These are phyloP conservation scores for Stephania yunnanensis DNA, from an alignment of 164 flowering plant genomes.

Conservation along the genomic window DNA sequence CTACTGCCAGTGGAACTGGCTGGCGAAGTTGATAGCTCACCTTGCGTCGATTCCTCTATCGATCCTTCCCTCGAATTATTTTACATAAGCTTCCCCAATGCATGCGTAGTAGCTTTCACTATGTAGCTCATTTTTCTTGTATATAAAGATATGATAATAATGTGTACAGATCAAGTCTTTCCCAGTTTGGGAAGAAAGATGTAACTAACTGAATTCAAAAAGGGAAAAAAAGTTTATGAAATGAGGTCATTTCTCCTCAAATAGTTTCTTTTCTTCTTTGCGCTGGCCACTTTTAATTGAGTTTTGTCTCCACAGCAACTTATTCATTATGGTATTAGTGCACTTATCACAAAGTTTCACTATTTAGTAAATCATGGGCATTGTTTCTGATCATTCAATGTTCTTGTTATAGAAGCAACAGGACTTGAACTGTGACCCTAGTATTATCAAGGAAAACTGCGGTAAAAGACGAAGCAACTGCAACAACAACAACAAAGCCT, in stretches of 20 bases:
- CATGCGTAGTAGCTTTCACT: neutral
- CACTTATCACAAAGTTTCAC: no score
- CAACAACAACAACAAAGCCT: neutral
- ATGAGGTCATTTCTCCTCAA: neutral
- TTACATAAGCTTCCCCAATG: neutral
- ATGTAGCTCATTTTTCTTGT: constrained; percentile 11
- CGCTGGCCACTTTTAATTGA: no score
- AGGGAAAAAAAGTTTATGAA: neutral
- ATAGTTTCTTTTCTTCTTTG: neutral
- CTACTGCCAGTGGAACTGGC: constrained; percentile 25
- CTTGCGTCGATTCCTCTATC: neutral
- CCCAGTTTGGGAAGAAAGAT: neutral
- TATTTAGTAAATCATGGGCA: neutral
- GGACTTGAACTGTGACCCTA: no score
- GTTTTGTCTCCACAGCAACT: no score
- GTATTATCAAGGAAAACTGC: no score
- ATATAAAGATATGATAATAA: constrained; percentile 4
- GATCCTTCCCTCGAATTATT: neutral
- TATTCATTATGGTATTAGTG: no score
- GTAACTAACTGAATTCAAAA: constrained; percentile 3
- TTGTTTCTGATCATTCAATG: neutral
- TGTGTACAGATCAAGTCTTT: constrained; percentile 11
- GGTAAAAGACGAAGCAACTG: no score
- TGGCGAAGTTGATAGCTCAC: constrained; percentile 36
- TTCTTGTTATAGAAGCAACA: neutral